Evolutionary conservation across 208 protist genomes (phyloP).

Genomic region (Wallacemonas sp.): DNA sequence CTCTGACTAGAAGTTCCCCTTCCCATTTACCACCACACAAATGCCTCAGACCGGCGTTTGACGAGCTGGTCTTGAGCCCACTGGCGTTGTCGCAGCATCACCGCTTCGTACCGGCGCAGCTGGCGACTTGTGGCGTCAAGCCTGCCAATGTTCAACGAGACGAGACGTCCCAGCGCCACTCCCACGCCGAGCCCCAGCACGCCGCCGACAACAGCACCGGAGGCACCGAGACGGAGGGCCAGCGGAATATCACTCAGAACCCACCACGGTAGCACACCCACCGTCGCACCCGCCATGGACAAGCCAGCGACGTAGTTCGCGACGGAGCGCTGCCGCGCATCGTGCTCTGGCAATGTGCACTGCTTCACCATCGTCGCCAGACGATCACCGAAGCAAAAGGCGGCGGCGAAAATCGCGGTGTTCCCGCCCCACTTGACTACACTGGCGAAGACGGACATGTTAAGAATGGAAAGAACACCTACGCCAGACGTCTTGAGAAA

Average conservation of each 20-base stretch:
- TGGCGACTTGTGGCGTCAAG: conserved; percentile 74
- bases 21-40: conserved; percentile 76
- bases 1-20: background rate
- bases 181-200: conserved; percentile 62
- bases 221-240: conserved; percentile 60
- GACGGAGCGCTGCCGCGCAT: conserved; percentile 58
- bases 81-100: conserved; percentile 67
- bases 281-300: conserved; percentile 64
- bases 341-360: conserved; percentile 52
- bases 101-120: conserved; percentile 79
- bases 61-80: conserved; percentile 55
- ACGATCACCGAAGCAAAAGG: conserved; percentile 80
- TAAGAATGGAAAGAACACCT: conserved; percentile 77
- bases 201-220: conserved; percentile 63
- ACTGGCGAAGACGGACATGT: conserved; percentile 78
- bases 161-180: conserved; percentile 49
- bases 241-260: conserved; percentile 66
- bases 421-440: conserved; percentile 89
- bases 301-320: conserved; percentile 77
- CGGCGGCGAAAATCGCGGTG: conserved; percentile 49
- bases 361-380: conserved; percentile 46
- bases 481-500: conserved; percentile 82
- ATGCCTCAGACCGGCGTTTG: conserved; percentile 28
- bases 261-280: conserved; percentile 88
- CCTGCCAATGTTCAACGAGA: conserved; percentile 66